phyloP scores from a whole-genome alignment of 179 eudicot species.

The Corrigiola litoralis region DNA sequence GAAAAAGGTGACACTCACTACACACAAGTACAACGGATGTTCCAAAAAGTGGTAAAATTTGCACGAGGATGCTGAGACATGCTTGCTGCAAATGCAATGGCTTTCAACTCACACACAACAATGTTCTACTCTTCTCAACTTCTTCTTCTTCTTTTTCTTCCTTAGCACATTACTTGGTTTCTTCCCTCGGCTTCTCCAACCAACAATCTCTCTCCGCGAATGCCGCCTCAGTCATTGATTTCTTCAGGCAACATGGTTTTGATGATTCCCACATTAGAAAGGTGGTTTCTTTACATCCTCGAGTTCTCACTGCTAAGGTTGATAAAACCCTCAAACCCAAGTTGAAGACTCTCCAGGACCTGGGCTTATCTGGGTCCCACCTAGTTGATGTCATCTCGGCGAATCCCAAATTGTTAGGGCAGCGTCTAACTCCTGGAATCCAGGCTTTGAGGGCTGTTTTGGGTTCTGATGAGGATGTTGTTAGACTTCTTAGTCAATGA shows the following conservation, averaged over 20 bases:
- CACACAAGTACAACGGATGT: too few relatives aligned
- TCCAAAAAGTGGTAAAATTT: too few relatives aligned
- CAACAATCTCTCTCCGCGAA: not conserved
- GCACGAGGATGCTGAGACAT: too few relatives aligned
- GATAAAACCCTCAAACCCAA: conserved; percentile 25
- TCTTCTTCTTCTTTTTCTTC: conserved; percentile 2
- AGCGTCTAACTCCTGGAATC: not conserved
- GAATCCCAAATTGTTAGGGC: not conserved
- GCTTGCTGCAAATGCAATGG: too few relatives aligned
- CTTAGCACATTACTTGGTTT: conserved; percentile 13
- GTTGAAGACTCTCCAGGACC: conserved; percentile 14
- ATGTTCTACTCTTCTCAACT: conserved; percentile 10
- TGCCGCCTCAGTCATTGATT: conserved; percentile 7
- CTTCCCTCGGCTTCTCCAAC: conserved; percentile 26
- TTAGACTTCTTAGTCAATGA: not conserved
- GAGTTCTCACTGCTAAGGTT: not conserved
- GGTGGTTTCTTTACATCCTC: not conserved
- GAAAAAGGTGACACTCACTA: too few relatives aligned
- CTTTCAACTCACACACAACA: too few relatives aligned
- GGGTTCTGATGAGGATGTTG: conserved; percentile 19
- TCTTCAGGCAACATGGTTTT: conserved; percentile 14
- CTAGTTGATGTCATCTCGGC: not conserved
- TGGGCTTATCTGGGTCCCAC: conserved; percentile 17
- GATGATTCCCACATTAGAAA: conserved; percentile 13
- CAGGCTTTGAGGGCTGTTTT: not conserved